Conservation (phyloP, 2,329 filamentous ascomycete species). For the Davidsoniella neocaledoniae region DNA sequence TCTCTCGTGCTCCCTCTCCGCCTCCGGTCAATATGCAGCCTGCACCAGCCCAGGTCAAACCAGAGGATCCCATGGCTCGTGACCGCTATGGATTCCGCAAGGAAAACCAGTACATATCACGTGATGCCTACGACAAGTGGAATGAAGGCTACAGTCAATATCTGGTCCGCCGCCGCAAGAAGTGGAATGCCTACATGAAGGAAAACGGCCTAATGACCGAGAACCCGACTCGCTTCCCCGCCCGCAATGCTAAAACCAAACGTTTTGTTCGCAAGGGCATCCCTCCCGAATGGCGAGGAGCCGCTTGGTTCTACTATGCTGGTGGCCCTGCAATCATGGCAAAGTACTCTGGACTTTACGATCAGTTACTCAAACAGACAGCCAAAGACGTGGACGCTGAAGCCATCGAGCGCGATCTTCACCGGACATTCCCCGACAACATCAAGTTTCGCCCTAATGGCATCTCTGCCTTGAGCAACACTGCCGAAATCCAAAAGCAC, state of each 20-base stretch:
- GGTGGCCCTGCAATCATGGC: constrained; percentile 66
- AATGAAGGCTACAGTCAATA: constrained; percentile 58
- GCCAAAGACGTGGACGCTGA: constrained; percentile 64
- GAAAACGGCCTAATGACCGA: constrained; percentile 59
- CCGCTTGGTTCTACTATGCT: constrained; percentile 93
- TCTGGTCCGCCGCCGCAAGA: constrained; percentile 55
- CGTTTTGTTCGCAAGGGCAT: constrained; percentile 86
- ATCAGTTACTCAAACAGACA: constrained; percentile 44
- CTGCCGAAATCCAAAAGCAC: constrained; percentile 21
- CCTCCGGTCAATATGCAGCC: constrained; percentile 15
- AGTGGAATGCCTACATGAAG: constrained; percentile 66
- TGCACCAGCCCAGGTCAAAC: constrained; percentile 20
- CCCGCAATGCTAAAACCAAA: constrained; percentile 67
- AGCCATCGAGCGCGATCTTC: constrained; percentile 82
- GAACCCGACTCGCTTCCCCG: constrained; percentile 60
- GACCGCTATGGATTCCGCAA: constrained; percentile 92
- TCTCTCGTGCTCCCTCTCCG: constrained; percentile 12
- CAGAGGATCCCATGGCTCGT: constrained; percentile 36
- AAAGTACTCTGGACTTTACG: constrained; percentile 63
- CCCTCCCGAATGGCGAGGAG: constrained; percentile 83
- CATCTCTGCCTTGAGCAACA: constrained; percentile 22
- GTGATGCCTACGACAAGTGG: constrained; percentile 71
- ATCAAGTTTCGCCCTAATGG: constrained; percentile 60
- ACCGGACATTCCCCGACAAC: constrained; percentile 91
- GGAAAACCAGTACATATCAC: constrained; percentile 58